Evolutionary conservation across 345 rosid species (phyloP).

Genomic region (Geranium rotundifolium): DNA sequence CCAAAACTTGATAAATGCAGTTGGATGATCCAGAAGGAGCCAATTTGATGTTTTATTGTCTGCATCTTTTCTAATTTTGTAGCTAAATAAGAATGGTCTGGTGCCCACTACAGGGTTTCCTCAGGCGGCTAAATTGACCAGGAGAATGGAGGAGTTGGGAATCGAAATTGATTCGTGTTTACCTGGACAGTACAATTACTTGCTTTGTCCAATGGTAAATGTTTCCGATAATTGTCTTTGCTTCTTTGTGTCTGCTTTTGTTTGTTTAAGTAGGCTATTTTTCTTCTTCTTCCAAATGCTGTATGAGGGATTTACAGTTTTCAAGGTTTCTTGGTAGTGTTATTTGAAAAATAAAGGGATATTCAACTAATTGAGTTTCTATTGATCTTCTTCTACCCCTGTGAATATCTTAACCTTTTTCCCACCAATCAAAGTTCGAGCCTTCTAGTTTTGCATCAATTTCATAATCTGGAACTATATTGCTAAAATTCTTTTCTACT

Average conservation of each 20-base stretch:
- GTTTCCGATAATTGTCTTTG: background rate
- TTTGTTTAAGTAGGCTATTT: background rate
- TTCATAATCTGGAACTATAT: too few species aligned
- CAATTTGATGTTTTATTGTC: background rate
- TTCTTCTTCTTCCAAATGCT: background rate
- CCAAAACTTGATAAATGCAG: too few species aligned
- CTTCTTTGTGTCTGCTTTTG: background rate
- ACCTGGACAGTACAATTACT: conserved; percentile 42
- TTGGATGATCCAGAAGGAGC: background rate
- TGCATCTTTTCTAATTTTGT: too few species aligned
- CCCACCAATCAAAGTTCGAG: too few species aligned
- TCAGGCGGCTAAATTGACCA: conserved; percentile 15
- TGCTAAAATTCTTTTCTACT: too few species aligned
- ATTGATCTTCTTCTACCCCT: too few species aligned
- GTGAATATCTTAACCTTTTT: too few species aligned
- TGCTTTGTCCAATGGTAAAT: conserved; percentile 59
- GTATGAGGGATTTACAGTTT: background rate
- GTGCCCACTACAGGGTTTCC: background rate
- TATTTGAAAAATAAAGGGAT: background rate
- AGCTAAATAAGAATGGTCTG: background rate
- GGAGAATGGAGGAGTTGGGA: conserved; percentile 41
- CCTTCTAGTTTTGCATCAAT: too few species aligned
- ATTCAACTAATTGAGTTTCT: too few species aligned
- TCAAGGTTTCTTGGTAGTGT: background rate
- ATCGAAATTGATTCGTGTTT: conserved; percentile 27